Percentiles rank a stretch among this genome's conserved stretches.
Evolutionary conservation across 805 yeast species (phyloP).

Genomic region (Candida krabiensis): DNA sequence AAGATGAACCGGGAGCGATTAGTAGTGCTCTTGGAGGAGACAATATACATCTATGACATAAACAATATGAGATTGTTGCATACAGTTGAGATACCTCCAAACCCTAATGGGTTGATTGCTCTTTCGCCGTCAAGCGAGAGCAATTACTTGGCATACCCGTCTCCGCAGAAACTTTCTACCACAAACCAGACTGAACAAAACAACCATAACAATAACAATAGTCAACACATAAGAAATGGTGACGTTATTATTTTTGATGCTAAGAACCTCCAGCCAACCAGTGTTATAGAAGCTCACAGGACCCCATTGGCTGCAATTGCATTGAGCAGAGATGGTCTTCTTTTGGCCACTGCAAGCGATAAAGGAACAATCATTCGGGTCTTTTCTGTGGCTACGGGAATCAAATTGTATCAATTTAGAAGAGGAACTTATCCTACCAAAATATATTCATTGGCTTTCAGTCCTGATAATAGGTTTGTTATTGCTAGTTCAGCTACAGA

Average conservation of each 20-base stretch:
- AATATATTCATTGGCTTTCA: constrained; percentile 79
- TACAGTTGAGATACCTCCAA: constrained; percentile 65
- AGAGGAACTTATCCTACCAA: constrained; percentile 89
- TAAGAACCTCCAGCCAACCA: constrained; percentile 70
- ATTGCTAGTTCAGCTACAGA: constrained; percentile 88
- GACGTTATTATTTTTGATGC: constrained; percentile 85
- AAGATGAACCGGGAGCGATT: constrained; percentile 81
- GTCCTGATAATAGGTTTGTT: constrained; percentile 69
- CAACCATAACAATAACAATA: constrained; percentile 9
- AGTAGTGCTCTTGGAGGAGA: constrained; percentile 79
- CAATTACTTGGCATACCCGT: constrained; percentile 69
- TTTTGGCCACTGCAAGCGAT: constrained; percentile 88
- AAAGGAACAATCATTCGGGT: constrained; percentile 90
- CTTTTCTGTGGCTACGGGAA: constrained; percentile 73
- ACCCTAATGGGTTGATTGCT: constrained; percentile 60
- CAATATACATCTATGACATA: constrained; percentile 86
- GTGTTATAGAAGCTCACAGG: constrained; percentile 89
- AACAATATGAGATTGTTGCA: constrained; percentile 82
- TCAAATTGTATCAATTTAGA: constrained; percentile 73
- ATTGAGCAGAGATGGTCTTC: constrained; percentile 72
- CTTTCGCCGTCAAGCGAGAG: constrained; percentile 53
- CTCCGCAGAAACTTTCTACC: constrained; percentile 58
- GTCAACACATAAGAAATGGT: constrained; percentile 47
- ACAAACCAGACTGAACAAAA: constrained; percentile 13
- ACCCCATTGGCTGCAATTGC: constrained; percentile 71